Evolutionary conservation across 1,284 basidiomycete genomes (phyloP).

Genomic region (Pseudozyma sp.): DNA sequence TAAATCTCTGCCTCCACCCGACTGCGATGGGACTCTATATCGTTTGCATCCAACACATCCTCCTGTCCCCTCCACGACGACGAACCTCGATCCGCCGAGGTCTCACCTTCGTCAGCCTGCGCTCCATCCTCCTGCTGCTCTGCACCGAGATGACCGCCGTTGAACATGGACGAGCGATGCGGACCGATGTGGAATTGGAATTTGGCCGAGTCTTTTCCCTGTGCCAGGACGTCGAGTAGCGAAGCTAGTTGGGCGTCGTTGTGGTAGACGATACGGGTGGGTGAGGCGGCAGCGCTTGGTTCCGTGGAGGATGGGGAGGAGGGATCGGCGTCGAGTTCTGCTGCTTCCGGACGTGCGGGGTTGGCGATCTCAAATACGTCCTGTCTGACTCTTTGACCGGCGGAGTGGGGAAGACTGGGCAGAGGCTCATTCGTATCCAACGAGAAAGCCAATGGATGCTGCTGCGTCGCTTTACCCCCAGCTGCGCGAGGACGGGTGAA

Average conservation of each 20-base stretch:
- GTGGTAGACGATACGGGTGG: constrained; percentile 61
- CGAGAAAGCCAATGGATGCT: constrained; percentile 10
- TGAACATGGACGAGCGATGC: not conserved
- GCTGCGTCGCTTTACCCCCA: not conserved
- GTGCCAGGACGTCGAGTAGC: constrained; percentile 51
- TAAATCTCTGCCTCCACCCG: constrained; percentile 57
- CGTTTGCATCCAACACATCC: constrained; percentile 21
- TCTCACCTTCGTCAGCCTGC: too few species aligned
- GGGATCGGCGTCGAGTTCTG: not conserved
- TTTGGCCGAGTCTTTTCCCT: constrained; percentile 57
- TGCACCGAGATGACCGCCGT: not conserved
- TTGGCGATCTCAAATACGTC: constrained; percentile 30
- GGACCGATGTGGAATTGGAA: constrained; percentile 52
- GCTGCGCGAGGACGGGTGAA: constrained; percentile 35
- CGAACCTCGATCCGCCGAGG: not conserved
- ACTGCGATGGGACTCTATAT: constrained; percentile 32
- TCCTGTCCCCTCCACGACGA: constrained; percentile 2
- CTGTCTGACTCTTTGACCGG: not conserved
- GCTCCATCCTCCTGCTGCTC: not conserved
- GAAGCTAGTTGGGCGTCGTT: constrained; percentile 58
- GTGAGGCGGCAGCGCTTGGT: constrained; percentile 23
- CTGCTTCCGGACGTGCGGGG: constrained; percentile 1
- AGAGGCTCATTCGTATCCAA: constrained; percentile 21
- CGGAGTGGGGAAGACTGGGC: not conserved
- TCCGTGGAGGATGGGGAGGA: not conserved